Percentiles rank a stretch among this genome's conserved stretches.
These are phyloP conservation scores for Stevia rebaudiana DNA, from an alignment of 140 eudicot species.

Conservation along the genomic window DNA sequence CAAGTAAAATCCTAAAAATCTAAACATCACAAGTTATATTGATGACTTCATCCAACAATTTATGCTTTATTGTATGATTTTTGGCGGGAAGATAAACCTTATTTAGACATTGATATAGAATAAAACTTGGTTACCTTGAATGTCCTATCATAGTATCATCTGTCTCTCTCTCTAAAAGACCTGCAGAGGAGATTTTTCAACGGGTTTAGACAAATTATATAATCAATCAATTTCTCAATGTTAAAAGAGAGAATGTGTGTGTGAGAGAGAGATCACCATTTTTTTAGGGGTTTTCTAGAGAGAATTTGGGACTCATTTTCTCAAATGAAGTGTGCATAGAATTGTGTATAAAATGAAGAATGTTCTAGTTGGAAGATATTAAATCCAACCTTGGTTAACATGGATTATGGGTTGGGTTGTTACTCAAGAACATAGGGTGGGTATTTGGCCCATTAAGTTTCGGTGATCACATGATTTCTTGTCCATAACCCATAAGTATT, in stretches of 20 bases:
- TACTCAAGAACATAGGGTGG: neutral
- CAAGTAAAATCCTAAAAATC: conserved; percentile 1
- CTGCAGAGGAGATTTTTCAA: conserved; percentile 18
- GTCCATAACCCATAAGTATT: neutral
- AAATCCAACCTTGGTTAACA: conserved; percentile 21
- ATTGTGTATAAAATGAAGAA: neutral
- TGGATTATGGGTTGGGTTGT: conserved; percentile 2
- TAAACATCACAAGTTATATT: conserved; percentile 1
- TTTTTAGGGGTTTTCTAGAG: conserved; percentile 7
- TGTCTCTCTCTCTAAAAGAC: conserved; percentile 13
- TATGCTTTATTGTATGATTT: neutral
- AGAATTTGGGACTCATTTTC: neutral
- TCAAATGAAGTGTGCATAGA: neutral
- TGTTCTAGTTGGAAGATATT: conserved; percentile 7
- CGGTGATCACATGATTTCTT: neutral
- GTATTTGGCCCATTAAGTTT: neutral
- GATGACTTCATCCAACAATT: neutral
- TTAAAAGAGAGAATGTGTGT: conserved; percentile 11
- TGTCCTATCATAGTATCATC: conserved; percentile 13
- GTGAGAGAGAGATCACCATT: conserved; percentile 18
- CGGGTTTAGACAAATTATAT: conserved; percentile 23
- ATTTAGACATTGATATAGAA: conserved; percentile 17
- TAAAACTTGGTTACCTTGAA: conserved; percentile 11
- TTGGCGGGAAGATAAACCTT: conserved; percentile 40
- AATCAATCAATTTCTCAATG: conserved; percentile 16